phyloP scores from a whole-genome alignment of 1,284 basidiomycete genomes.

The Pterulicium gracile region DNA sequence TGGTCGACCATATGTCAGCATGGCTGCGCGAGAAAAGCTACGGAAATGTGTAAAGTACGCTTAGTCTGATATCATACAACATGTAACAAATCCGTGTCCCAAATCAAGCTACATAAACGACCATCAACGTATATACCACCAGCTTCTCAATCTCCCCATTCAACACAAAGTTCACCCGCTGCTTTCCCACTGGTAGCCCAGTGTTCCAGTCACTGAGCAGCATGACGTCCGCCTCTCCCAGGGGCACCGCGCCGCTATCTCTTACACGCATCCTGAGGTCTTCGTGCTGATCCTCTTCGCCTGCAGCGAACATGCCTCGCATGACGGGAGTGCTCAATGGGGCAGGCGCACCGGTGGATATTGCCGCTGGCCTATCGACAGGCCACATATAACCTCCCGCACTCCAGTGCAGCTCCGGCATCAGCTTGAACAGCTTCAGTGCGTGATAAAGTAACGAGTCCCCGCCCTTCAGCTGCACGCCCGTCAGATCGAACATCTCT shows the following conservation, averaged over 20 bases:
- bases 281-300: slow-evolving; percentile 28
- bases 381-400: slow-evolving; percentile 77
- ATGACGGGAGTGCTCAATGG: slow-evolving; percentile 19
- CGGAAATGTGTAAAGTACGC: slow-evolving; percentile 42
- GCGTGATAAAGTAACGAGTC: slow-evolving; percentile 68
- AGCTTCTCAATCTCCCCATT: slow-evolving; percentile 58
- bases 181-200: slow-evolving; percentile 41
- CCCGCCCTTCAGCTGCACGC: slow-evolving; percentile 56
- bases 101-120: slow-evolving; percentile 48
- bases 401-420: slow-evolving; percentile 65
- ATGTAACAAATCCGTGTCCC: neutral
- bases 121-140: slow-evolving; percentile 60
- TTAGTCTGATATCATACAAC: neutral
- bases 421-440: slow-evolving; percentile 63
- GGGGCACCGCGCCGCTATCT: slow-evolving; percentile 53
- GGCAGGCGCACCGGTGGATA: slow-evolving; percentile 30
- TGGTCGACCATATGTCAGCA: slow-evolving; percentile 54
- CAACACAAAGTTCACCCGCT: slow-evolving; percentile 59
- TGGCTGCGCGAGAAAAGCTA: slow-evolving; percentile 63
- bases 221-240: slow-evolving; percentile 51
- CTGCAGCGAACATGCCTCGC: slow-evolving; percentile 32
- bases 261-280: slow-evolving; percentile 37
- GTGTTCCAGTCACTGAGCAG: slow-evolving; percentile 46
- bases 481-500: neutral
- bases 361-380: slow-evolving; percentile 55